Evolutionary conservation across 208 protist species (phyloP).

Genomic region (Trypanosoma lewisi): DNA sequence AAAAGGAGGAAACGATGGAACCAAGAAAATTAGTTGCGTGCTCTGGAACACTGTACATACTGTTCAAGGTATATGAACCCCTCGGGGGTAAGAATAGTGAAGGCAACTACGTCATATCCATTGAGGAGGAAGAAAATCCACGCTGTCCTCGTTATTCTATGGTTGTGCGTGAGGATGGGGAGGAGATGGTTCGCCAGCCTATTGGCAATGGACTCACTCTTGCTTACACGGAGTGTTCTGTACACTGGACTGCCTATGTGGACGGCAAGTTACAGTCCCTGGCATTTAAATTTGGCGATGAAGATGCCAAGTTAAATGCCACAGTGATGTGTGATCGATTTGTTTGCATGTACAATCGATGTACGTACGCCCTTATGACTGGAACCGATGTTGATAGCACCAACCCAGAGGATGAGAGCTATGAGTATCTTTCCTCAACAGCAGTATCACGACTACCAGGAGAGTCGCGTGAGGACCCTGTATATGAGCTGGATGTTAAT

Average conservation of each 20-base stretch:
- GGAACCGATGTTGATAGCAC: conserved; percentile 26
- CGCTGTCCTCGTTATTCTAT: conserved; percentile 27
- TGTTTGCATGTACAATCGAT: conserved; percentile 59
- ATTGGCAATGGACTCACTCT: conserved; percentile 47
- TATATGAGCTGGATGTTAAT: conserved; percentile 38
- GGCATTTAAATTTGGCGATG: conserved; percentile 49
- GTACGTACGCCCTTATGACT: conserved; percentile 50
- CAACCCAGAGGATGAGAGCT: conserved; percentile 30
- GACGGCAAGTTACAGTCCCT: conserved; percentile 35
- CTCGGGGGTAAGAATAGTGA: background rate
- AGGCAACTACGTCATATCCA: conserved; percentile 7
- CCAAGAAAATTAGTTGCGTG: conserved; percentile 27
- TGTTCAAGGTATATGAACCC: background rate
- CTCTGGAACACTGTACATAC: conserved; percentile 39
- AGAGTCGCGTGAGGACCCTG: conserved; percentile 34
- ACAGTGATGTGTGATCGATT: conserved; percentile 24
- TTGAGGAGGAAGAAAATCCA: conserved; percentile 13
- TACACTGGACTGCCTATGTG: conserved; percentile 53
- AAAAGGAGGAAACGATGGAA: background rate
- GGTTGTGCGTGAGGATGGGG: conserved; percentile 30
- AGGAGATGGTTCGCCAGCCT: conserved; percentile 35
- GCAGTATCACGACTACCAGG: conserved; percentile 21
- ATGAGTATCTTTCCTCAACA: conserved; percentile 34
- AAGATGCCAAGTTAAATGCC: conserved; percentile 9
- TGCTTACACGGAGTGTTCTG: conserved; percentile 36